Conservation (phyloP, 495 filamentous ascomycete genomes). For the Aspergillus cavernicola region DNA sequence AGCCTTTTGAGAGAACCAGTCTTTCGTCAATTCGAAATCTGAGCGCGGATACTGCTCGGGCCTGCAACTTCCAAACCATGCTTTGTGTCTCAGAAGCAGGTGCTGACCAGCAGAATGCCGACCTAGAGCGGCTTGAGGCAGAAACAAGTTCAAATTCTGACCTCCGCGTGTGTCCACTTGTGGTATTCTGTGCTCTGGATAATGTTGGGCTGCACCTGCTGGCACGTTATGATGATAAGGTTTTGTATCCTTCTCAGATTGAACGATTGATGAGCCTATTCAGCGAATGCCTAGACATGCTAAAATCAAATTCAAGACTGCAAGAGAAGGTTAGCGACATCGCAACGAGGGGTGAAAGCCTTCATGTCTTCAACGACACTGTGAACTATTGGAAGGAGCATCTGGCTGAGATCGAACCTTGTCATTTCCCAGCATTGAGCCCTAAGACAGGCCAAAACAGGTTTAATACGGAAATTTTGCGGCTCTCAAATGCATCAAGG, state of each 20-base stretch:
- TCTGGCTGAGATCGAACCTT: conserved; percentile 48
- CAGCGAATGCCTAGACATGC: conserved; percentile 13
- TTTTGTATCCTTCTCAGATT: conserved; percentile 24
- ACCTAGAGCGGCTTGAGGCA: neutral
- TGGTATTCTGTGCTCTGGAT: conserved; percentile 50
- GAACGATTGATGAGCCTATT: conserved; percentile 30
- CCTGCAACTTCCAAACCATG: conserved; percentile 53
- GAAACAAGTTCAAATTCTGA: conserved; percentile 28
- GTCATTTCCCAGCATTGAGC: conserved; percentile 46
- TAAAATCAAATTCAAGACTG: neutral
- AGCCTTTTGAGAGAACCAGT: conserved; percentile 55
- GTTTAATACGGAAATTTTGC: conserved; percentile 7
- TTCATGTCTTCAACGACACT: conserved; percentile 18
- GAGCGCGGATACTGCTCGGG: conserved; percentile 49
- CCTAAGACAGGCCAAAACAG: conserved; percentile 8
- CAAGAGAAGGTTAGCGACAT: neutral
- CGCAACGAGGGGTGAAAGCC: neutral
- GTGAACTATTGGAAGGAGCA: conserved; percentile 53
- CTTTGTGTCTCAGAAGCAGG: conserved; percentile 34
- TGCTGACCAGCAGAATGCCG: neutral
- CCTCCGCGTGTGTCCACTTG: conserved; percentile 54
- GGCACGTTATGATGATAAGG: conserved; percentile 50
- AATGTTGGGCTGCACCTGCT: conserved; percentile 42
- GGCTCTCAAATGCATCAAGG: conserved; percentile 10
- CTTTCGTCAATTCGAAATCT: conserved; percentile 55